Evolutionary conservation across 768 basidiomycete genomes (phyloP).

Genomic region (Kwoniella newhampshirensis): DNA sequence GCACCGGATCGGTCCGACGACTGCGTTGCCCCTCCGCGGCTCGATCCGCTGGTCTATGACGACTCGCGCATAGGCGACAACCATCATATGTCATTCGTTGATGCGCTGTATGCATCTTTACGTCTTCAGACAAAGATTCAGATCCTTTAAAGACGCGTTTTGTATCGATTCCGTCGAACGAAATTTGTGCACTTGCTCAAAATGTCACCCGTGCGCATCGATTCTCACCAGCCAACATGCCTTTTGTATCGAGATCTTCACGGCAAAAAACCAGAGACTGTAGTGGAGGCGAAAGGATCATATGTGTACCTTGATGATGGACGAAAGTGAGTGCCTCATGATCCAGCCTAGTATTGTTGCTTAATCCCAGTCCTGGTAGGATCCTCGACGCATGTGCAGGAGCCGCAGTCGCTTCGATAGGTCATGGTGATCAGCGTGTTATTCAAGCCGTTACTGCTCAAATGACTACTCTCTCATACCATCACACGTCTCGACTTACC

Average conservation of each 20-base stretch:
- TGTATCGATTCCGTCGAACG: too few relatives aligned
- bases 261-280: conserved; percentile 18
- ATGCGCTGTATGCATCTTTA: too few relatives aligned
- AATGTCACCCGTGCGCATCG: conserved; percentile 16
- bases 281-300: conserved; percentile 16
- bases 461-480: conserved; percentile 11
- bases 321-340: conserved; percentile 4
- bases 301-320: conserved; percentile 24
- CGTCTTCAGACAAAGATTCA: too few relatives aligned
- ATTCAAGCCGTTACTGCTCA: conserved; percentile 44
- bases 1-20: too few relatives aligned
- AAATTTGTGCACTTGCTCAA: background rate
- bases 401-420: conserved; percentile 78
- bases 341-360: background rate
- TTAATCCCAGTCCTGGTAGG: background rate
- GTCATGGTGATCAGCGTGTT: conserved; percentile 71
- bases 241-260: conserved; percentile 18
- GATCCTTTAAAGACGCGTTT: too few relatives aligned
- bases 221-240: background rate
- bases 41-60: too few relatives aligned
- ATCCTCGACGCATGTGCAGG: conserved; percentile 72
- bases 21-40: too few relatives aligned
- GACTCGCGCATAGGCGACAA: too few relatives aligned
- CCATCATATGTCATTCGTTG: too few relatives aligned
- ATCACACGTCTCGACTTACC: conserved; percentile 43